Evolutionary conservation across 2,329 filamentous ascomycete species (phyloP), one percentile per base, ranked within the genome.

Genomic region (Fusarium burgessii): DNA sequence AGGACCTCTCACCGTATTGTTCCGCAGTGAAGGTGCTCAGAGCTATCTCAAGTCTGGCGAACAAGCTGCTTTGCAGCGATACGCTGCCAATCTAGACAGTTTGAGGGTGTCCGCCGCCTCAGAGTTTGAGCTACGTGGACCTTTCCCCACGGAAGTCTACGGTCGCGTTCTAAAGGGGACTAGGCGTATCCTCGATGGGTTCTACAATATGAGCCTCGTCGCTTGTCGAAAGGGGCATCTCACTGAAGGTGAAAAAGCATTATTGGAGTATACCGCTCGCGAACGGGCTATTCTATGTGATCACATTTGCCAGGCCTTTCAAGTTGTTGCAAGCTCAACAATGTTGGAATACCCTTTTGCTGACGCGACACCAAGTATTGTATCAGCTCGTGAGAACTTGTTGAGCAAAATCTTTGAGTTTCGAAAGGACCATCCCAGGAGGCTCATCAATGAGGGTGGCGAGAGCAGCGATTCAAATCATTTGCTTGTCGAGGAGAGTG

Each of bases 141-240:
- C 95, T 0, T 98, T 99, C 71, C 93, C 94, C 0, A 87, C 90
- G 72, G 89, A 88, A 29, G 87, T 89, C 8, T 94, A 93, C 76
- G 89, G 88, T 2, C 88, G 90, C 23, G 92, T 98, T 54, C 86
- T 98, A 75, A 88, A 89, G 29, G 91, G 91, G 10, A 97, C 95
- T 0, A 91, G 91, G 65, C 90, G 92, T 23, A 93, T 98, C 80
- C 89, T 98, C 2, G 94, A 98, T 80, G 92, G 93, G 18, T 98
- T 98, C 79, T 95, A 98, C 77, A 93, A 94, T 52, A 97, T 99
- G 93, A 97, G 95, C 67, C 89, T 98, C 6, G 91, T 97, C 61
- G 95, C 97, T 27, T 88, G 92, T 76, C 95, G 95, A 76, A 93
- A 95, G 59, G 85, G 91, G 2, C 88, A 89, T 35, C 88, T 93